Conservation (phyloP, 2,329 filamentous ascomycete species). For the Aspergillus niger region DNA sequence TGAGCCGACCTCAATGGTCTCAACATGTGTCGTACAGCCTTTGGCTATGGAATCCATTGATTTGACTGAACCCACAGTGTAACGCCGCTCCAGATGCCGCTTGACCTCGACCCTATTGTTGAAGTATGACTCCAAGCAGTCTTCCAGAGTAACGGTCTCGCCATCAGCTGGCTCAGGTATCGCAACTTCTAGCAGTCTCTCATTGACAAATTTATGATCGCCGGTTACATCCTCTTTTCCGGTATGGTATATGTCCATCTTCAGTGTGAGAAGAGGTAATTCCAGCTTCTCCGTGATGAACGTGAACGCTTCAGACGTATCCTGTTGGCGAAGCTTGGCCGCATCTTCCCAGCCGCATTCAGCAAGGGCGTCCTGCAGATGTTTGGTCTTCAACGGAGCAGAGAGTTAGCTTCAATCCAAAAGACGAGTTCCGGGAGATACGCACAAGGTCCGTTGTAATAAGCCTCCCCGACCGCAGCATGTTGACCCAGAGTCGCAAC, state of each 20-base stretch:
- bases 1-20: conserved; percentile 45
- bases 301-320: conserved; percentile 91
- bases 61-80: conserved; percentile 54
- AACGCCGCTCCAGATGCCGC: conserved; percentile 67
- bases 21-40: conserved; percentile 42
- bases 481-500: conserved; percentile 88
- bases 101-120: conserved; percentile 90
- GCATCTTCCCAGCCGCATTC: conserved; percentile 90
- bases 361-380: conserved; percentile 78
- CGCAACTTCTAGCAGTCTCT: conserved; percentile 84
- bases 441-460: conserved; percentile 79
- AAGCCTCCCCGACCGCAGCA: conserved; percentile 80
- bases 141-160: conserved; percentile 75
- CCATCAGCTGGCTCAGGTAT: conserved; percentile 70
- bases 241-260: conserved; percentile 92
- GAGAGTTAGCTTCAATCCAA: conserved; percentile 1
- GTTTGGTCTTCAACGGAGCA: conserved; percentile 63
- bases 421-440: not conserved
- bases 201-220: conserved; percentile 93
- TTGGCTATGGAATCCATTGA: conserved; percentile 43
- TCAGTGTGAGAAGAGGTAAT: conserved; percentile 81
- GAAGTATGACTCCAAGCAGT: conserved; percentile 92
- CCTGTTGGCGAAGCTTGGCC: conserved; percentile 76
- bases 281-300: conserved; percentile 91
- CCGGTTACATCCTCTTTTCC: conserved; percentile 80